Evolutionary conservation across 2,329 filamentous ascomycete species (phyloP), one percentile per base, ranked within the genome.

Genomic region (Aspergillus calidoustus): DNA sequence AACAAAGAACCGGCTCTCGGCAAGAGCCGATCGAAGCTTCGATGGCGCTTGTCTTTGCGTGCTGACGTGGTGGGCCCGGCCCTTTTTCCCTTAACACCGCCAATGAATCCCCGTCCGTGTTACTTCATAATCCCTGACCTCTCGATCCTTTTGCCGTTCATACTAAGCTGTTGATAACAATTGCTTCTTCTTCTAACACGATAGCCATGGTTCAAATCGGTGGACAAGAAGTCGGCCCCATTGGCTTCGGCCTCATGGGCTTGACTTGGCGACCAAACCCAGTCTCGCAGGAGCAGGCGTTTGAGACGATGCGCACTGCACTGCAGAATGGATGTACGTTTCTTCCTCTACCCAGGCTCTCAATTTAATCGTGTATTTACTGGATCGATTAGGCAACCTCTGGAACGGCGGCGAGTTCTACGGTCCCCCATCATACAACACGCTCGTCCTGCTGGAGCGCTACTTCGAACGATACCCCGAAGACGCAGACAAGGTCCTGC

Each of bases 401-500:
- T 90, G 87, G 86, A 89, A 89, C 68, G 87, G 80, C 43, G 87
- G 82, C 64, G 86, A 89, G 70, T 84, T 90, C 70, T 91, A 91
- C 76, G 88, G 88, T 44, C 82, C 74, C 0, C 72, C 83, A 1
- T 79, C 85, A 22, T 81, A 81, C 69, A 88, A 89, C 76, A 86
- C 82, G 2, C 74, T 89, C 69, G 82, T 84, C 34, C 75, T 90
- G 9, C 75, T 91, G 31, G 82, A 85, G 63, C 79, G 81, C 28
- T 91, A 90, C 76, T 89, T 91, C 70, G 80, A 80, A 34, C 81
- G 83, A 62, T 84, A 90, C 70, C 88, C 89, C 1, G 84, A 88
- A 64, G 85, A 90, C 64, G 86, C 87, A 7, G 78, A 83, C 54
- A 86, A 87, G 69, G 80, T 90, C 9, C 80, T 88, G 11, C 75